Conservation (phyloP, 2,329 filamentous ascomycete species). For the Phoma herbarum region DNA sequence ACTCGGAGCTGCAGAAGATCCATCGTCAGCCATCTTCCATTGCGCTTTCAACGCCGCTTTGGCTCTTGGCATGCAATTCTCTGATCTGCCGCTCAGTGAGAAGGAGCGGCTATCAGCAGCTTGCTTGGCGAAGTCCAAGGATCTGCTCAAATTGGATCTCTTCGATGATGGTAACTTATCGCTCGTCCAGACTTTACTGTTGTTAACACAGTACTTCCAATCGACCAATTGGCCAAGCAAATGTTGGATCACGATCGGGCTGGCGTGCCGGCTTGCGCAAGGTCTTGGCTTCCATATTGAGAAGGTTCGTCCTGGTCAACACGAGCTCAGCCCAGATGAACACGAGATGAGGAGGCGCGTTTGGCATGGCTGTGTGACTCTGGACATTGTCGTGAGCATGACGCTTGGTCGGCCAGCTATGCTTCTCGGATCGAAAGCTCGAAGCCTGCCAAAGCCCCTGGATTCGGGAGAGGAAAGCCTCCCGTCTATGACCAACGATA, state of each 20-base stretch:
- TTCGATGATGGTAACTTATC: constrained; percentile 18
- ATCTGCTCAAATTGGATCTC: constrained; percentile 14
- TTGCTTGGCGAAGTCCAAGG: constrained; percentile 17
- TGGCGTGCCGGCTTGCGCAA: constrained; percentile 20
- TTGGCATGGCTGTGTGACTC: constrained; percentile 19
- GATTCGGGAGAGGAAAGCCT: constrained; percentile 1
- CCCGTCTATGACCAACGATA: neutral
- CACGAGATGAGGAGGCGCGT: constrained; percentile 15
- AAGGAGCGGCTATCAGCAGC: constrained; percentile 15
- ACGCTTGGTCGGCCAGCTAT: constrained; percentile 22
- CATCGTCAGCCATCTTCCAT: constrained; percentile 18
- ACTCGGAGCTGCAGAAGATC: constrained; percentile 17
- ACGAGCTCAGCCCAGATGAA: neutral
- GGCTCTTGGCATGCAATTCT: constrained; percentile 23
- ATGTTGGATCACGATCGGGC: constrained; percentile 20
- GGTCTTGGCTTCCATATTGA: constrained; percentile 20
- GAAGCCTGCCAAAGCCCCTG: constrained; percentile 6
- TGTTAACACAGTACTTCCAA: constrained; percentile 22
- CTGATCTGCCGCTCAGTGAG: constrained; percentile 10
- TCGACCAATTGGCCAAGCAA: constrained; percentile 20
- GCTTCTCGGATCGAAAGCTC: constrained; percentile 11
- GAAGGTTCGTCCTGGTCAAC: neutral
- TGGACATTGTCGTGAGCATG: constrained; percentile 24
- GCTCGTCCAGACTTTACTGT: constrained; percentile 16
- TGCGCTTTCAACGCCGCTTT: constrained; percentile 21